Base-by-base conservation (phyloP, 768 basidiomycete species). In the Tylopilus intermedius region DNA sequence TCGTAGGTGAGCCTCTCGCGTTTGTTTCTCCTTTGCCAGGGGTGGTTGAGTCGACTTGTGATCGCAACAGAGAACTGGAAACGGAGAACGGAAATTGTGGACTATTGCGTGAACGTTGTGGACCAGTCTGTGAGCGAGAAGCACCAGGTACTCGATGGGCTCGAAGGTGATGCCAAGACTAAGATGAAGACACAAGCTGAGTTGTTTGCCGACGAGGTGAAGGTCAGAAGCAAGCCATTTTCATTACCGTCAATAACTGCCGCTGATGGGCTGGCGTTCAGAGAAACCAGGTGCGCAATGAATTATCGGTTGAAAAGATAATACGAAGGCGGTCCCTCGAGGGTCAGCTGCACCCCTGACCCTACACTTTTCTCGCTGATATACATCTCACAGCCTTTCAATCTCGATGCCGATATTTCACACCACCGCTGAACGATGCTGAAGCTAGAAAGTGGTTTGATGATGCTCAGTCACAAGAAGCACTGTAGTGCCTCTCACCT, bases 321-420 rank as follows among this genome's bases (percentile, higher is more conserved):
- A 77, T 91, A 45, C 76, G 83, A 48, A 77, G 77, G 54, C 77
- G 88, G 58, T 82, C 87, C 29, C 69, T 84, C 47, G 83, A 90
- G 62, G 89, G 89, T 83, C 61, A 62, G 80, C 45, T 32, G 4
- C 57, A 50, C 22, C 57, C 55, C 55, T 58, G 44, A 57, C 58
- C 58, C 45, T 62, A 37, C 42, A 45, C 42, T 54, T 52, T 51
- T 61, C 30, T 46, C 47, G 45, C 47, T 67, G 44, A 67, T 55
- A 59, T 47, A 46, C 59, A 54, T 37, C 30, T 8, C 41, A 62
- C 67, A 93, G 90, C 86, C 30, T 92, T 93, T 66, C 77, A 77
- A 53, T 78, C 86, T 42, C 84, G 88, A 46, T 93, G 90, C 72
- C 81, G 79, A 64, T 90, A 86, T 66, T 93, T 90, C 67, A 72